Base-by-base conservation (phyloP, 805 yeast species). In the Yamadazyma philogaea region DNA sequence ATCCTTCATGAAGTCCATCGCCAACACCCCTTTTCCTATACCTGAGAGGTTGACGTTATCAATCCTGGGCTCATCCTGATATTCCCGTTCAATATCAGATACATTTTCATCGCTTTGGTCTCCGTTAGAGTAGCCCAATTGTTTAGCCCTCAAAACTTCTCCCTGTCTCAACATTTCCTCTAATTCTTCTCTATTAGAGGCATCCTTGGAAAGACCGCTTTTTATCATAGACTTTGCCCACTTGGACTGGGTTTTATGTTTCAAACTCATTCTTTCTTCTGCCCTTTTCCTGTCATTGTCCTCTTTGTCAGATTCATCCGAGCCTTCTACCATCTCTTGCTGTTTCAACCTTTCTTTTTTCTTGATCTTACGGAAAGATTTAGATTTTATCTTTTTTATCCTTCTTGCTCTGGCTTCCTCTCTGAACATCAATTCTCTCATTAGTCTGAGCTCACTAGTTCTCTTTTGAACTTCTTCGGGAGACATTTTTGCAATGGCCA, bases 391-490 rank as follows among this genome's bases (percentile, higher is more conserved):
- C 68, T 91, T 93, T 70, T 91, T 91, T 56, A 93, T 75, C 54
- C 99, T 78, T 63, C 79, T 89, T 7, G 98, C 90, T 56, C 87
- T 83, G 57, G 82, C 78, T 68, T 91, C 97, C 55, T 91, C 97
- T 55, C 98, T 77, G 69, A 89, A 93, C 96, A 91, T 87, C 49
- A 91, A 76, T 59, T 93, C 99, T 50, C 99, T 78, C 96, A 89
- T 88, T 56, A 85, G 66, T 52, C 98, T 78, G 52, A 91, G 73
- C 64, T 91, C 96, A 45, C 79, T 78, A 6, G 93, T 83, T 46
- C 95, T 75, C 59, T 81, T 79, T 42, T 70, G 67, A 68, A 91
- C 66, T 39, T 93, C 98, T 47, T 85, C 95, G 20, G 82, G 77
- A 0, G 93, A 75, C 61, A 91, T 66, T 56, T 84, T 82, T 1